Conservation (phyloP, 2,329 filamentous ascomycete genomes). For the Epichloe glyceriae region DNA sequence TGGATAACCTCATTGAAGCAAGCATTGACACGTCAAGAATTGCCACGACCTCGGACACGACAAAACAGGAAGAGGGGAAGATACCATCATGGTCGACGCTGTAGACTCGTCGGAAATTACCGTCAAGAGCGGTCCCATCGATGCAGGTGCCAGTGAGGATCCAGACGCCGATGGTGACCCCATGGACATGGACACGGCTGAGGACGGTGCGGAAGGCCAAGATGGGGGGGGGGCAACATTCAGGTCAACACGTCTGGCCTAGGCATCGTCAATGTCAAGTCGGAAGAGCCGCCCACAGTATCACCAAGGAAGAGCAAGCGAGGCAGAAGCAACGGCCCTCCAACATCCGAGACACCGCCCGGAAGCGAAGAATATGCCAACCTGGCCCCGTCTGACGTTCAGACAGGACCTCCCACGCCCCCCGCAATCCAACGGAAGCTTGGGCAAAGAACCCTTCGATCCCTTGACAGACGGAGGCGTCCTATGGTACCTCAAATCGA, state of each 20-base stretch:
- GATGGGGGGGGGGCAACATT: conserved; percentile 29
- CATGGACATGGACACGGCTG: conserved; percentile 24
- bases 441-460: conserved; percentile 35
- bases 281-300: conserved; percentile 6
- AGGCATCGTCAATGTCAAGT: conserved; percentile 13
- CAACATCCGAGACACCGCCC: conserved; percentile 31
- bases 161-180: conserved; percentile 18
- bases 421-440: conserved; percentile 49
- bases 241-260: conserved; percentile 32
- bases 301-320: conserved; percentile 14
- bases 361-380: conserved; percentile 33
- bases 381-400: conserved; percentile 13
- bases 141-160: conserved; percentile 12
- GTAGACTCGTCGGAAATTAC: conserved; percentile 33
- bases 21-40: conserved; percentile 44
- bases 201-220: conserved; percentile 21
- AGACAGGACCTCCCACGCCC: conserved; percentile 49
- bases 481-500: conserved; percentile 76
- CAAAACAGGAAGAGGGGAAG: conserved; percentile 26
- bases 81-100: conserved; percentile 40
- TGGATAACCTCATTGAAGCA: conserved; percentile 60
- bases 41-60: conserved; percentile 23
- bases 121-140: conserved; percentile 20
- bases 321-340: conserved; percentile 11
- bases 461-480: conserved; percentile 62